phyloP scores from a whole-genome alignment of 2,329 filamentous ascomycete genomes.

The Macrophomina phaseolina region DNA sequence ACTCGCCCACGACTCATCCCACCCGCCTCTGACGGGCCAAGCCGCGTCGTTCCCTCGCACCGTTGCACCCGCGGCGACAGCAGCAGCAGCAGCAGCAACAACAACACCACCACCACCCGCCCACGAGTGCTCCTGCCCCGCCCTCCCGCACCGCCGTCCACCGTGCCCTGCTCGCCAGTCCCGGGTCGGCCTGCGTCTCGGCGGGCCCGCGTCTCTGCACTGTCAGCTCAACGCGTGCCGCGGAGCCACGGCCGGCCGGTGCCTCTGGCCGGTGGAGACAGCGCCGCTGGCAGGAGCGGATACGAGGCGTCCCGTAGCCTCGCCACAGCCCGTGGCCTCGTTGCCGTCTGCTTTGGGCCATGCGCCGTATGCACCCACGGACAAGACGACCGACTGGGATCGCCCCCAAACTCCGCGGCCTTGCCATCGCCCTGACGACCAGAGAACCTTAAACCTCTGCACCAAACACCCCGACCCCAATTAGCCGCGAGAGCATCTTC shows the following conservation, averaged over 20 bases:
- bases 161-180: too few species aligned
- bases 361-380: conserved; percentile 11
- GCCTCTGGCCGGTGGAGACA: not conserved
- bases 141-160: not conserved
- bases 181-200: not conserved
- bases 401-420: not conserved
- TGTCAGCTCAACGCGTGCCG: not conserved
- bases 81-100: too few species aligned
- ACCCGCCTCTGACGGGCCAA: not conserved
- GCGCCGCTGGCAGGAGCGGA: not conserved
- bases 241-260: not conserved
- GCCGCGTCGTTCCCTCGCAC: not conserved
- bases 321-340: conserved; percentile 6
- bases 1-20: not conserved
- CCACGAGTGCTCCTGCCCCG: not conserved
- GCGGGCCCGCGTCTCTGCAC: not conserved
- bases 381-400: not conserved
- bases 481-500: not conserved
- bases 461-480: conserved; percentile 1
- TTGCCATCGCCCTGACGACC: not conserved
- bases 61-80: not conserved
- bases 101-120: too few species aligned
- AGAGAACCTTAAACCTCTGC: not conserved
- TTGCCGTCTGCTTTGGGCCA: not conserved
- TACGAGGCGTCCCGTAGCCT: conserved; percentile 9